Conservation (phyloP, 2,329 filamentous ascomycete genomes). For the Botrytis fabae region DNA sequence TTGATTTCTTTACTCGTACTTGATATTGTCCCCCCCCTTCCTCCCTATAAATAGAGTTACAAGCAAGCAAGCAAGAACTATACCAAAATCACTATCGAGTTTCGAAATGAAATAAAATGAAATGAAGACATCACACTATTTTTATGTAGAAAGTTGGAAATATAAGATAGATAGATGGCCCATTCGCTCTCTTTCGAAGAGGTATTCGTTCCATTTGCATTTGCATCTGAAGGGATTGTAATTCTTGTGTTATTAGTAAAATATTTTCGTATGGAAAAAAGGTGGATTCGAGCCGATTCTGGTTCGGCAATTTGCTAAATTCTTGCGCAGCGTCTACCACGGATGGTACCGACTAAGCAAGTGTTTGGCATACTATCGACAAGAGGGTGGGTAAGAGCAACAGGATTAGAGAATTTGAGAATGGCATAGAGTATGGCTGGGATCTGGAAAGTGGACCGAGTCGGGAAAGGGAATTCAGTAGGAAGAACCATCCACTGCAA, state of each 20-base stretch:
- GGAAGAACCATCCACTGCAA: neutral
- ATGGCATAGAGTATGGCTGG: neutral
- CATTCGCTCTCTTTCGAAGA: neutral
- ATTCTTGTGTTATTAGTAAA: no score
- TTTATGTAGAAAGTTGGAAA: no score
- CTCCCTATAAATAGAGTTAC: neutral
- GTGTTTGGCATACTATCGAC: neutral
- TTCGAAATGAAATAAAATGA: neutral
- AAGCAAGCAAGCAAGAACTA: neutral
- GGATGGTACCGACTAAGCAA: neutral
- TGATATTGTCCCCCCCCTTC: neutral
- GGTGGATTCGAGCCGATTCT: accelerated
- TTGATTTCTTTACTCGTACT: neutral
- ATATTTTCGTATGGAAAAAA: neutral
- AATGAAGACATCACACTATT: neutral
- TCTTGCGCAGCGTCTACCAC: neutral
- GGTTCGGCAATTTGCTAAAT: neutral
- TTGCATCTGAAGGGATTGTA: no score
- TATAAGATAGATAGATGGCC: neutral
- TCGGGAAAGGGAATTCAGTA: neutral
- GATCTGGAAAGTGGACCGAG: neutral
- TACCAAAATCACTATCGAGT: accelerated
- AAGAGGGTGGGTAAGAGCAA: neutral
- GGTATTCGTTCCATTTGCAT: no score
- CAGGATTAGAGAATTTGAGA: neutral